A percentile compares a stretch with the other conserved stretches of the same genome.
Conservation (phyloP, 805 yeast species). For the Cyberlindnera sargentensis region DNA sequence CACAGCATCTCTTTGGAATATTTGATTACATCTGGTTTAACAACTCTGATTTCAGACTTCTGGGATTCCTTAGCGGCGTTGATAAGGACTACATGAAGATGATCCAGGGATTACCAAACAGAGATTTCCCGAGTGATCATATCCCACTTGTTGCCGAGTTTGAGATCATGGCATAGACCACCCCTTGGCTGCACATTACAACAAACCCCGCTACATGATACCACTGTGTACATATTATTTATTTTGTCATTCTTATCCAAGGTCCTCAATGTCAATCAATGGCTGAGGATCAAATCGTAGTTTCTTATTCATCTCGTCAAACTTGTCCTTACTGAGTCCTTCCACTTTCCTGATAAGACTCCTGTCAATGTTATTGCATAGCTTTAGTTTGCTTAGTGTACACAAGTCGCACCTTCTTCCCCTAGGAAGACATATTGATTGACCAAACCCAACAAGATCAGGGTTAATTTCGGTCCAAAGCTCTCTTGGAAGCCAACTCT, state of each 20-base stretch:
- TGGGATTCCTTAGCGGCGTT: constrained; percentile 46
- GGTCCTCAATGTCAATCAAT: constrained; percentile 31
- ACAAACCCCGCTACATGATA: too few species aligned
- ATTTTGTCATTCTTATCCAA: constrained; percentile 6
- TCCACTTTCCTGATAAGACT: constrained; percentile 30
- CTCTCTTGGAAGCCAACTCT: constrained; percentile 65
- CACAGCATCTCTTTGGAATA: constrained; percentile 42
- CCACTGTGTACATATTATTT: too few species aligned
- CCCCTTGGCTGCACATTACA: background rate
- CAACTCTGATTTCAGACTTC: constrained; percentile 30
- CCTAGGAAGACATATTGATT: constrained; percentile 71
- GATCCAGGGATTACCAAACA: constrained; percentile 45
- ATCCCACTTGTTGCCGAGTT: constrained; percentile 22
- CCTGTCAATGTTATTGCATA: constrained; percentile 55
- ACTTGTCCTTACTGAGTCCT: constrained; percentile 19
- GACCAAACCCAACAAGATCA: constrained; percentile 88
- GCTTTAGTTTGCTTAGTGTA: constrained; percentile 38
- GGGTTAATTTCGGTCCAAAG: constrained; percentile 86
- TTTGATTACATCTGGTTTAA: constrained; percentile 57
- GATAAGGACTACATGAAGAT: constrained; percentile 27
- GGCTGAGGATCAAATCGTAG: constrained; percentile 37
- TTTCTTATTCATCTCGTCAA: constrained; percentile 19
- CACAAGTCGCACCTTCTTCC: constrained; percentile 70
- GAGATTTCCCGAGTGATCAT: constrained; percentile 42
- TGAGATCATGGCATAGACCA: constrained; percentile 7